Evolutionary conservation across 2,329 filamentous ascomycete genomes (phyloP), one percentile per base, ranked within the genome.

Genomic region (Aureobasidium subglaciale): DNA sequence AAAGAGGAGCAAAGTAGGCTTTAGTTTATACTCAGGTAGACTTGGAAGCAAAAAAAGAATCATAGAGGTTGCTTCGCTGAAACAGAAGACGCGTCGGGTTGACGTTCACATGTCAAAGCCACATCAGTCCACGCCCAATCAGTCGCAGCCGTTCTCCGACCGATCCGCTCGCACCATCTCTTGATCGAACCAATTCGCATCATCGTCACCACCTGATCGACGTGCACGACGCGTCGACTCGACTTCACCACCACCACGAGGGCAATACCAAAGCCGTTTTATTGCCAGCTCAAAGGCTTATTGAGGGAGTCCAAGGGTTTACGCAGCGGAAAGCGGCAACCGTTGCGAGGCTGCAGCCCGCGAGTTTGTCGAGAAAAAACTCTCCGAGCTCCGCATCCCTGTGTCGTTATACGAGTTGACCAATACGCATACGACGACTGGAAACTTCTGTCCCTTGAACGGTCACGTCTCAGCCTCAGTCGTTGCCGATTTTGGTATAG

Each of bases 41-140:
- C 18, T 45, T 16, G 10, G 20, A 15, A 11, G 10, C 15, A 25
- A 8, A 3, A 45, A 15, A 32, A 48, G 5, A 15, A 18, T 10
- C 27, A 32, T 11, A 24, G 5, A 4, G 43, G 8, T 7, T 24
- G 43, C 18, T 48, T 29, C 9, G 42, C 42, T 48, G 43, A 48
- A 48, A 48, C 43, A 25, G 43, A 25, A 48, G 30, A 48, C 30
- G 43, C 43, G 30, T 48, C 43, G 7, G 8, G 16, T 25, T 24
- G 43, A 35, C 43, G 43, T 25, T 48, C 43, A 35, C 43, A 48
- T 48, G 43, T 34, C 43, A 25, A 46, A 46, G 8, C 18, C 43
- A 48, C 43, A 35, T 22, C 43, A 30, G 29, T 25, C 30, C 43
- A 45, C 15, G 5, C 20, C 9, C 43, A 29, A 7, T 29, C 5